A percentile compares a stretch with the other conserved stretches of the same genome.
phyloP scores from a whole-genome alignment of 2,329 filamentous ascomycete genomes.

The Epichloe sp. region DNA sequence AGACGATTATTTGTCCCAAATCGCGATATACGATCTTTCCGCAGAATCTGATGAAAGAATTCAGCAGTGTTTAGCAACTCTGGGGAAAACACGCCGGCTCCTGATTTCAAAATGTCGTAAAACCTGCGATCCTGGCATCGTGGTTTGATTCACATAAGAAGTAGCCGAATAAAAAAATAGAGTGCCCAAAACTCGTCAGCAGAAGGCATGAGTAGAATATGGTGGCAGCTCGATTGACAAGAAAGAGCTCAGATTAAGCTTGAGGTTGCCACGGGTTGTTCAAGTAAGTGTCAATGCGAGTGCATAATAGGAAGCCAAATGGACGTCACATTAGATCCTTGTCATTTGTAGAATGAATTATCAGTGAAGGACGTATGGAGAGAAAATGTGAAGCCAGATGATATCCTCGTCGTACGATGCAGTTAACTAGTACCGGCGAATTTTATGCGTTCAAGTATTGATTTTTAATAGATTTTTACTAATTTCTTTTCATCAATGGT shows the following conservation, averaged over 20 bases:
- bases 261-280: neutral
- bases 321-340: neutral
- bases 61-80: constrained; percentile 3
- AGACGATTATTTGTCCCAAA: constrained; percentile 26
- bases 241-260: neutral
- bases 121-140: neutral
- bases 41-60: constrained; percentile 10
- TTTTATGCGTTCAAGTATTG: no score
- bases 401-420: neutral
- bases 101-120: neutral
- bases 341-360: neutral
- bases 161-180: neutral
- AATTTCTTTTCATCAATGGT: no score
- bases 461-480: no score
- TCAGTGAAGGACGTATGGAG: neutral
- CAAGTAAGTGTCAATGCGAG: neutral
- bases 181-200: no score
- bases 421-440: neutral
- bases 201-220: no score
- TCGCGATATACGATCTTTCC: constrained; percentile 24
- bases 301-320: neutral
- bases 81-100: neutral
- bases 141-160: neutral
- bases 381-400: neutral
- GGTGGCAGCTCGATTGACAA: no score